A percentile compares a stretch with the other conserved stretches of the same genome.
Conservation (phyloP, 2,329 filamentous ascomycete genomes). For the Pseudogymnoascus sp. region DNA sequence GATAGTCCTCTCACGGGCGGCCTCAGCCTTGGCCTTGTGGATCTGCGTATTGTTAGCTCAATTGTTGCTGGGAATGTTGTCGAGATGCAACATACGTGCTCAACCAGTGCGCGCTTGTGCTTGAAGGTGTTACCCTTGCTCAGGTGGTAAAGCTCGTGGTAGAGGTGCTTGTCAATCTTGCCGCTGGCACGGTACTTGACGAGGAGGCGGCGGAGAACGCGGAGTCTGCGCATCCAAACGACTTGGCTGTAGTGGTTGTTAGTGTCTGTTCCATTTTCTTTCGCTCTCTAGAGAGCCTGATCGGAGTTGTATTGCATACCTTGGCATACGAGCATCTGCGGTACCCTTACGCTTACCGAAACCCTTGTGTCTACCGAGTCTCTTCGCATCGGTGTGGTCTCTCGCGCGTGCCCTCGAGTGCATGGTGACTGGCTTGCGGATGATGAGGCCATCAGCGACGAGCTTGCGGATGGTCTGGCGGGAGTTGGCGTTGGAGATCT, state of each 20-base stretch:
- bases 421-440: constrained; percentile 99
- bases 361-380: constrained; percentile 94
- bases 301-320: constrained; percentile 48
- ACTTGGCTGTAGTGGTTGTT: constrained; percentile 60
- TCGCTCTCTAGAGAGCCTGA: not conserved
- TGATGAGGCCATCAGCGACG: constrained; percentile 99
- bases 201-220: constrained; percentile 96
- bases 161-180: constrained; percentile 99
- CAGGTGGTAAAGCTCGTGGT: constrained; percentile 99
- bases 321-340: constrained; percentile 97
- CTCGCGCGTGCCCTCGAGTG: constrained; percentile 96
- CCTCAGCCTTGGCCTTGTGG: constrained; percentile 99
- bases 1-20: constrained; percentile 86
- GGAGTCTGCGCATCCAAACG: constrained; percentile 99
- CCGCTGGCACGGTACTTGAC: constrained; percentile 99
- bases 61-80: constrained; percentile 15
- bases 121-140: constrained; percentile 99
- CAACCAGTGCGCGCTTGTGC: constrained; percentile 99
- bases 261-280: constrained; percentile 1
- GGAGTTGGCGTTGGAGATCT: constrained; percentile 99
- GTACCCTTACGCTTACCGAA: constrained; percentile 99
- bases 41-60: constrained; percentile 54
- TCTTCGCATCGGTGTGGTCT: constrained; percentile 86
- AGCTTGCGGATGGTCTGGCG: constrained; percentile 99
- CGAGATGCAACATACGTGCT: constrained; percentile 74